Evolutionary conservation across 225 moss, liverwort and hornwort genomes (phyloP).

Genomic region (Bryum argenteum): DNA sequence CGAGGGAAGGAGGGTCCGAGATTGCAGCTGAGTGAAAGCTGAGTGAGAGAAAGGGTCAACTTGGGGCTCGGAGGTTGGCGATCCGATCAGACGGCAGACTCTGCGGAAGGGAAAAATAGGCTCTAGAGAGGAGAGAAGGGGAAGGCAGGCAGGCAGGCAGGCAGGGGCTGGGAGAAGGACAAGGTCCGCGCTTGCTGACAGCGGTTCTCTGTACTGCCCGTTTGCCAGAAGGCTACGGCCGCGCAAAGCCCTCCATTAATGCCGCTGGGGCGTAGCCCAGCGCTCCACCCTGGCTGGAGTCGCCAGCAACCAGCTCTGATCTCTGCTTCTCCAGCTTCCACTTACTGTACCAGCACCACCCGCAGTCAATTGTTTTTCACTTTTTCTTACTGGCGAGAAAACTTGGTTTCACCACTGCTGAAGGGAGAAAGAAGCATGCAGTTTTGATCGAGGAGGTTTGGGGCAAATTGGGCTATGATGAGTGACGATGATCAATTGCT

Average conservation of each 20-base stretch:
- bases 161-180: not conserved
- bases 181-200: slow-evolving; percentile 13
- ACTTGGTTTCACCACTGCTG: too few relatives aligned
- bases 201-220: slow-evolving; percentile 6
- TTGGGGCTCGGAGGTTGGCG: slow-evolving; percentile 22
- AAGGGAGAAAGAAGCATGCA: too few relatives aligned
- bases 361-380: not conserved
- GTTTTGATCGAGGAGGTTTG: too few relatives aligned
- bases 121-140: too few relatives aligned
- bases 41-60: slow-evolving; percentile 13
- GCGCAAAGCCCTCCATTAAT: slow-evolving; percentile 11
- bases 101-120: not conserved
- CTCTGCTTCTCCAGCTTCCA: not conserved
- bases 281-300: not conserved
- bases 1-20: too few relatives aligned
- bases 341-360: not conserved
- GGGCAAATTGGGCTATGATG: too few relatives aligned
- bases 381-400: not conserved
- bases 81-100: slow-evolving; percentile 20
- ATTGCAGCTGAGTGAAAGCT: not conserved
- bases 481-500: too few relatives aligned
- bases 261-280: not conserved
- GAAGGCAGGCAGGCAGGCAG: too few relatives aligned
- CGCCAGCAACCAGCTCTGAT: not conserved
- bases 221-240: slow-evolving; percentile 15